These are phyloP conservation scores for Cystoderma amianthinum DNA, from an alignment of 768 basidiomycete species.

Conservation along the genomic window DNA sequence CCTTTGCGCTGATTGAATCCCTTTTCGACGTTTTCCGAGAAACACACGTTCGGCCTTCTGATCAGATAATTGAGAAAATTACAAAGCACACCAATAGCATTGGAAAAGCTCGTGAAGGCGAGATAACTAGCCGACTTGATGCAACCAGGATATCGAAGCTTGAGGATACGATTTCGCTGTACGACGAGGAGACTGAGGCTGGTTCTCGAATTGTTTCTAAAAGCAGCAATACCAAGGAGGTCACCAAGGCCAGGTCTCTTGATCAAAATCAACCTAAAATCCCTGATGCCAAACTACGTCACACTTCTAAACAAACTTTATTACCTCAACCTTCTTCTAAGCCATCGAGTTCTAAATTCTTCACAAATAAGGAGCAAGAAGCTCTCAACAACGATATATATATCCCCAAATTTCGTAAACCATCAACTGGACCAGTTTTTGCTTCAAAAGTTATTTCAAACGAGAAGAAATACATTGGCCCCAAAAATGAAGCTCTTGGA, in stretches of 20 bases:
- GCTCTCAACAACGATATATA: slow-evolving; percentile 25
- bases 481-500: slow-evolving; percentile 21
- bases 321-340: slow-evolving; percentile 6
- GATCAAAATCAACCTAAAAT: too few relatives aligned
- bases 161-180: slow-evolving; percentile 58
- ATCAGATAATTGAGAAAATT: slow-evolving; percentile 56
- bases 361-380: slow-evolving; percentile 20
- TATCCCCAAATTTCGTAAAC: slow-evolving; percentile 37
- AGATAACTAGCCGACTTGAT: slow-evolving; percentile 48
- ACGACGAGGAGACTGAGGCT: slow-evolving; percentile 55
- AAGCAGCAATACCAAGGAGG: slow-evolving; percentile 6
- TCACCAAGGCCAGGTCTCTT: not conserved
- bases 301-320: slow-evolving; percentile 3
- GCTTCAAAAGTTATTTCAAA: not conserved
- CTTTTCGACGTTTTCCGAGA: slow-evolving; percentile 74
- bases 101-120: slow-evolving; percentile 35
- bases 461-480: slow-evolving; percentile 3
- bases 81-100: slow-evolving; percentile 56
- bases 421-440: slow-evolving; percentile 1
- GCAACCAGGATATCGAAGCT: slow-evolving; percentile 55
- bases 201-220: slow-evolving; percentile 26
- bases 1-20: slow-evolving; percentile 75
- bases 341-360: slow-evolving; percentile 14
- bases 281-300: not conserved
- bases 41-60: slow-evolving; percentile 46